Conservation (phyloP, 2,329 filamentous ascomycete species). For the Aquanectria penicillioides region DNA sequence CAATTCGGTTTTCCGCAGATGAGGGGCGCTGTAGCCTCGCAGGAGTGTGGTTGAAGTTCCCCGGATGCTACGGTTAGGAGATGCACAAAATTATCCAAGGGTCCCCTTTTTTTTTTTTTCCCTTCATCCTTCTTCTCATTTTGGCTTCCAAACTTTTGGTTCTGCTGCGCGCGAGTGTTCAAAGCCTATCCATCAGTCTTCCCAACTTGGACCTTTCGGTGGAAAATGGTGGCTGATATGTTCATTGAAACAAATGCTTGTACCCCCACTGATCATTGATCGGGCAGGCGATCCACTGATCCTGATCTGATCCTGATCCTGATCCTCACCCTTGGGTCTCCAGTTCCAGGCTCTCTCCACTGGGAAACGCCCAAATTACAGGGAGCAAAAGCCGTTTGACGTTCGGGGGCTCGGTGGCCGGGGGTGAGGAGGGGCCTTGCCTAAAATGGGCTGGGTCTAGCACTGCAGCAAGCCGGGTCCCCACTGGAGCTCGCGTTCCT, state of each 20-base stretch:
- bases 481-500: conserved; percentile 40
- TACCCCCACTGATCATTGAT: conserved; percentile 7
- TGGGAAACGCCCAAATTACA: background rate
- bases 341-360: background rate
- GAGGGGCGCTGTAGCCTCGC: conserved; percentile 2
- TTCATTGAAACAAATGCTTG: background rate
- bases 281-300: conserved; percentile 1
- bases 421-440: background rate
- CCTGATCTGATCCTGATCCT: too few relatives aligned
- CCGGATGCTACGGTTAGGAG: background rate
- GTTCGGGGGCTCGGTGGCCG: conserved; percentile 1
- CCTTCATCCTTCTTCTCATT: background rate
- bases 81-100: background rate
- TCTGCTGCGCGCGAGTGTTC: too few relatives aligned
- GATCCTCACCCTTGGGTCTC: conserved; percentile 2
- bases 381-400: conserved; percentile 12
- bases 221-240: conserved; percentile 10
- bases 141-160: too few relatives aligned
- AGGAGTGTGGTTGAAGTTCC: background rate
- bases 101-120: background rate
- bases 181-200: too few relatives aligned
- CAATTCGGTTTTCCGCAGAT: conserved; percentile 11
- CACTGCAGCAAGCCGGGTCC: conserved; percentile 1
- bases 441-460: background rate
- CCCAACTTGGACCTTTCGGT: background rate